Base-by-base conservation (phyloP, 2,329 filamentous ascomycete species). In the Clonostachys rosea region DNA sequence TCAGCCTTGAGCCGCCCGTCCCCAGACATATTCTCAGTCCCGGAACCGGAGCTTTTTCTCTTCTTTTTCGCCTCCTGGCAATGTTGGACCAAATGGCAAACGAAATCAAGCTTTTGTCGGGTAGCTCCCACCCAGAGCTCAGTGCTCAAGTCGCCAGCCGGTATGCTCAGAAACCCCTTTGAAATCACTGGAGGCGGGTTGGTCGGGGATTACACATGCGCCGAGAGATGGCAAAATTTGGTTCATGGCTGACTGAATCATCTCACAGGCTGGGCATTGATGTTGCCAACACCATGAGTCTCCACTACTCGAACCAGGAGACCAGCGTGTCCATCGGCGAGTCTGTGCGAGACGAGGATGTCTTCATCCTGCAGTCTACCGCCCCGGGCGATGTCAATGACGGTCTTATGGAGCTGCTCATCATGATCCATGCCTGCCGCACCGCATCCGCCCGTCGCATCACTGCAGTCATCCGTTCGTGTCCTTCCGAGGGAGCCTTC, bases 301-400 rank as follows among this genome's bases (percentile, higher is more conserved):
- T 92, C 52, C 89, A 91, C 64, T 91, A 91, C 71, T 91, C 88
- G 43, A 92, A 92, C 67, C 87, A 90, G 61, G 88, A 94, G 65
- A 91, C 87, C 45, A 89, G 86, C 56, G 91, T 97, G 49, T 96
- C 91, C 17, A 95, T 96, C 59, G 91, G 92, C 64, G 92, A 97
- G 74, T 95, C 89, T 53, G 92, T 97, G 47, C 82, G 92, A 69
- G 92, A 97, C 66, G 92, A 97, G 78, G 92, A 97, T 81, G 91
- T 96, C 63, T 97, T 96, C 74, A 95, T 97, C 59, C 78, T 97
- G 50, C 92, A 97, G 71, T 96, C 92, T 20, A 96, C 94, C 43
- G 86, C 89, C 39, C 92, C 92, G 3, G 91, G 92, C 65, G 91
- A 96, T 64, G 95, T 97, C 73, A 99, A 99, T 70, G 92, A 97